Percentiles rank a stretch among this genome's conserved stretches.
Evolutionary conservation across 2,329 filamentous ascomycete species (phyloP).

Genomic region (Aspergillus sp.): DNA sequence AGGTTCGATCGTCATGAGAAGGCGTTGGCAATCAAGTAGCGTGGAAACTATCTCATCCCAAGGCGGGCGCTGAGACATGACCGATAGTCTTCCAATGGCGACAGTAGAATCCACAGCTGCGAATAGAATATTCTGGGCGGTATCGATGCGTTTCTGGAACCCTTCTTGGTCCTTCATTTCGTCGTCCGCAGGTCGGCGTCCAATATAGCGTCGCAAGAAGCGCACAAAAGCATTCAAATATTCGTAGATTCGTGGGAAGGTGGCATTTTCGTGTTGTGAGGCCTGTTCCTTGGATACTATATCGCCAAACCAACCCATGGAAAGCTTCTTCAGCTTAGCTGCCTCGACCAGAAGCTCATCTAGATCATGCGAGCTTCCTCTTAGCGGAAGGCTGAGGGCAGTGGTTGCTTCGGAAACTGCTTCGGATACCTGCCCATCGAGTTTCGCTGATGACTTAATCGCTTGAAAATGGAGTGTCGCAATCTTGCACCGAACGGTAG

Average conservation of each 20-base stretch:
- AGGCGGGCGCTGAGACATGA: conserved; percentile 34
- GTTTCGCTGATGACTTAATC: conserved; percentile 24
- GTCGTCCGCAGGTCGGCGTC: conserved; percentile 28
- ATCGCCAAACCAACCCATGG: conserved; percentile 39
- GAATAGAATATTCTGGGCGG: conserved; percentile 38
- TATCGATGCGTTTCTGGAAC: conserved; percentile 31
- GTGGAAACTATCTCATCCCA: conserved; percentile 41
- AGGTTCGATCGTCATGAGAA: conserved; percentile 32
- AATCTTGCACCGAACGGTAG: conserved; percentile 40
- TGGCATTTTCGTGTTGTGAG: conserved; percentile 17
- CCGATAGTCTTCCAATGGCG: conserved; percentile 39
- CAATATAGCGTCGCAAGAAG: conserved; percentile 44
- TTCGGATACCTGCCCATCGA: conserved; percentile 19
- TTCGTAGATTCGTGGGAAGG: conserved; percentile 29
- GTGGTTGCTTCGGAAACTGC: conserved; percentile 35
- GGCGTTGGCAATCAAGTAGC: conserved; percentile 36
- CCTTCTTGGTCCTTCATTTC: conserved; percentile 29
- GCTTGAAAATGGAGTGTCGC: conserved; percentile 38
- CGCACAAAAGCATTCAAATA: conserved; percentile 41
- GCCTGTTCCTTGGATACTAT: conserved; percentile 24
- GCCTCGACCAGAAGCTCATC: conserved; percentile 46
- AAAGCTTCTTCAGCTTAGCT: conserved; percentile 43
- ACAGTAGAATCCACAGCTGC: conserved; percentile 42
- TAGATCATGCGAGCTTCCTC: conserved; percentile 41
- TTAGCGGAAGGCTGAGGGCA: conserved; percentile 36